Base-by-base conservation (phyloP, 768 basidiomycete species). In the Suillus spraguei region DNA sequence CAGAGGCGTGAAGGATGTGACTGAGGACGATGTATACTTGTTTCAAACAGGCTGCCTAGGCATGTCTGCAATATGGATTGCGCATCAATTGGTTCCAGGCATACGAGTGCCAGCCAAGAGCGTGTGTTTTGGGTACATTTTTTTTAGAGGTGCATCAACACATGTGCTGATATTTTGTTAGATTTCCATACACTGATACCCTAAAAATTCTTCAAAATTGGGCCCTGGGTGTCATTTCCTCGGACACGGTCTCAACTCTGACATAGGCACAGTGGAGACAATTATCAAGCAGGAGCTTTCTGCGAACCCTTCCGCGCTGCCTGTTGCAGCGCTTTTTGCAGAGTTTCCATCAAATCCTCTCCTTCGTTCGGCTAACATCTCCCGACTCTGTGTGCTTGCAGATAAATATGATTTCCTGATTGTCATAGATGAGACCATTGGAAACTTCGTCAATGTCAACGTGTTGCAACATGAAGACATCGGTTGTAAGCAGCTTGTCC, bases 291-390 rank as follows among this genome's bases (percentile, higher is more conserved):
- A 76, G 10, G 83, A 84, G 68, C 72, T 47, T 20, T 69, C 72
- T 5, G 71, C 66, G 41, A 73, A 82, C 60, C 79, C 67, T 13
- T 71, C 75, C 2, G 78, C 77, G 8, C 87, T 87, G 1, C 91
- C 91, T 0, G 80, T 94, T 28, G 78, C 94, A 8, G 87, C 94
- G 0, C 81, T 99, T 46, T 95, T 95, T 77, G 91, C 90, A 47
- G 97, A 99, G 75, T 94, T 97, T 73, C 96, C 97, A 0, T 95
- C 94, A 0, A 99, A 99, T 72, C 97, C 97, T 4, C 85, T 99
- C 20, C 80, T 99, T 8, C 87, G 92, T n/a, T 90, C 90, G 3
- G 85, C 94, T 13, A 83, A 97, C 71, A 80, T 99, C 4, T 81
- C 84, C 22, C 82, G 88, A 11, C 78, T 99, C 44, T 83, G 95